phyloP scores from a whole-genome alignment of 768 basidiomycete genomes.

The Paxillus ammoniavirescens region DNA sequence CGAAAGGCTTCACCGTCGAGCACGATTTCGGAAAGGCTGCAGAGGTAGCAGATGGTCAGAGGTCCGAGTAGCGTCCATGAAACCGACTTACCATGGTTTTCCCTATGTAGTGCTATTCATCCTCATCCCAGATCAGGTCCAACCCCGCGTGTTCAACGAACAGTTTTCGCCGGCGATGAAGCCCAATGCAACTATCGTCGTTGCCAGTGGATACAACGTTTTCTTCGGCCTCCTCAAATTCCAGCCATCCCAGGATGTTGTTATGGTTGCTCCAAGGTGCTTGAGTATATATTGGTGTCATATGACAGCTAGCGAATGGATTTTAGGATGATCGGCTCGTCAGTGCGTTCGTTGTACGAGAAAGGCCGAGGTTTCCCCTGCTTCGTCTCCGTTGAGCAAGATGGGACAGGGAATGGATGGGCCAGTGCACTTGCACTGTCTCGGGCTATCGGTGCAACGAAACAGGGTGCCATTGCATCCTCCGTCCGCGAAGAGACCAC shows the following conservation, averaged over 20 bases:
- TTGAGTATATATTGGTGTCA: neutral
- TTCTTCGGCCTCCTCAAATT: conserved; percentile 59
- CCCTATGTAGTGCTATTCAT: conserved; percentile 51
- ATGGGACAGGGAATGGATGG: conserved; percentile 51
- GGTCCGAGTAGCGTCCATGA: neutral
- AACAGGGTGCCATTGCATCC: conserved; percentile 61
- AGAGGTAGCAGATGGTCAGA: conserved; percentile 50
- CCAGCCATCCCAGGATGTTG: conserved; percentile 51
- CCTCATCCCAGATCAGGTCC: conserved; percentile 63
- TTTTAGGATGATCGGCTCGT: conserved; percentile 63
- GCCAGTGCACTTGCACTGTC: conserved; percentile 51
- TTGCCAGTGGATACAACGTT: conserved; percentile 67
- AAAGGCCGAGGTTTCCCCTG: conserved; percentile 64
- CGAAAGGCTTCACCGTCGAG: conserved; percentile 56
- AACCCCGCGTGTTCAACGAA: conserved; percentile 60
- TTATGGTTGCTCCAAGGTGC: conserved; percentile 64
- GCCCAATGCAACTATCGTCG: conserved; percentile 45
- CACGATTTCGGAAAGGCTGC: conserved; percentile 58
- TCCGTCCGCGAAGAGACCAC: conserved; percentile 61
- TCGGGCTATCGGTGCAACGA: conserved; percentile 59
- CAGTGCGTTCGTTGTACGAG: conserved; percentile 58
- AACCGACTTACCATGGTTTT: neutral
- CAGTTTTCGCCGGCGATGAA: conserved; percentile 51
- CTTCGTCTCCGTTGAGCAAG: conserved; percentile 63
- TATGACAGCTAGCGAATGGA: neutral